Evolutionary conservation across 2,329 filamentous ascomycete species (phyloP), one percentile per base, ranked within the genome.

Genomic region (Phoma sp.): DNA sequence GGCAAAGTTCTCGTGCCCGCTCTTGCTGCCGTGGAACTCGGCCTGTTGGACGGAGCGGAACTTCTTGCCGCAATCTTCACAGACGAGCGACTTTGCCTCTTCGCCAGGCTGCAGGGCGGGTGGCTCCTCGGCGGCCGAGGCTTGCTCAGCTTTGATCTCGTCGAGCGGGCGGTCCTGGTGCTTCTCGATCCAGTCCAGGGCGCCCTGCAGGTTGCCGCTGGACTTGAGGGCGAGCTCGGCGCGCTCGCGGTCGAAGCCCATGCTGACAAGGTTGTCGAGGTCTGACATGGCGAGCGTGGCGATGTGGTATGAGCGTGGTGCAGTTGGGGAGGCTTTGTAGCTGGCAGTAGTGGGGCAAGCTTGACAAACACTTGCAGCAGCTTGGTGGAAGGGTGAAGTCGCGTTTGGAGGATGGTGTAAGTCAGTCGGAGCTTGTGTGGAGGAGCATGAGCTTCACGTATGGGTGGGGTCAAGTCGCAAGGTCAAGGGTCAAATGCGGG

Each of bases 31-130:
- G 74, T 99, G 95, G 74, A 92, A 96, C 68, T 94, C 89, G 9
- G 93, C 95, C 63, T 94, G 86, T 24, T 87, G 87, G 62, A 89
- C 85, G 69, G 86, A 91, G 64, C 91, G 85, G 77, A 99, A 96
- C 73, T 87, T 89, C 83, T 96, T 97, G 71, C 90, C 89, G 72
- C 95, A 99, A 52, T 97, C 94, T 62, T 96, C 95, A 83, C 95
- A 99, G 45, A 96, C 84, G 51, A 98, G 85, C 43, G 92, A 96
- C 69, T 87, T 85, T 51, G 92, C 90, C 51, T 85, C 81, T 68
- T 88, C 86, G 55, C 89, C 91, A 1, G 85, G 85, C 66, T 90
- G 82, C 2, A 93, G 80, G n/a, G 85, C 83, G 5, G 87, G 84
- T 10, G 85, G 84, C 65, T 89, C 80, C 19, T 81, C 80, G 39